Evolutionary conservation across 441 rosid genomes (phyloP).

Genomic region (Erodium chrysanthum): DNA sequence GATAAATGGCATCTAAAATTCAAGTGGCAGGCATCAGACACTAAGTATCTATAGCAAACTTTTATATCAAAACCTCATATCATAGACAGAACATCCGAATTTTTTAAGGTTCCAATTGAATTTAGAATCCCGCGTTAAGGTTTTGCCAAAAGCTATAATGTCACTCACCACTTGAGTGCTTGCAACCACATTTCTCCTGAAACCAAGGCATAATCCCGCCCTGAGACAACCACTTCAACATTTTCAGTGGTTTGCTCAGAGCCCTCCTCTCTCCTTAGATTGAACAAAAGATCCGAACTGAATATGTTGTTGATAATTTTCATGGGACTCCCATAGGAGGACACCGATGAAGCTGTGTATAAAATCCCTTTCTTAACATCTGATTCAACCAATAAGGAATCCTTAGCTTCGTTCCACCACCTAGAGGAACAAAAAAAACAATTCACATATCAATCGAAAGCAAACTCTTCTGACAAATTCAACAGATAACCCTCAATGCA

Average conservation of each 20-base stretch:
- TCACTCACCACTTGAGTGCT: constrained; percentile 79
- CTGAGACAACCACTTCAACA: constrained; percentile 71
- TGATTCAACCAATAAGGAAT: constrained; percentile 32
- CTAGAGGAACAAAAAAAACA: constrained; percentile 24
- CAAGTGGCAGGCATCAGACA: constrained; percentile 8
- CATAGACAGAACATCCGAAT: no score
- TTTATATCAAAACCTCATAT: no score
- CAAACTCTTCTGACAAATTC: no score
- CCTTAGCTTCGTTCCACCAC: constrained; percentile 68
- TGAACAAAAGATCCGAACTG: constrained; percentile 67
- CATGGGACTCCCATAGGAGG: constrained; percentile 77
- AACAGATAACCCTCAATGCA: constrained; percentile 15
- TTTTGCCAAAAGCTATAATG: constrained; percentile 11
- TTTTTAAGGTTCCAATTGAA: constrained; percentile 1
- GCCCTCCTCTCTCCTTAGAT: constrained; percentile 64
- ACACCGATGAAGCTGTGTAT: constrained; percentile 54
- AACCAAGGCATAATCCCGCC: constrained; percentile 89
- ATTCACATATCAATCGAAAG: constrained; percentile 1
- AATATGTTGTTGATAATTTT: constrained; percentile 86
- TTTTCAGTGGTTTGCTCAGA: constrained; percentile 38
- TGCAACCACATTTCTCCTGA: constrained; percentile 90
- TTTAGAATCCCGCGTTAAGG: neutral
- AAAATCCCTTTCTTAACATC: constrained; percentile 52
- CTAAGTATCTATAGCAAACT: neutral
- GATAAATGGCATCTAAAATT: constrained; percentile 2